Percentiles rank a stretch among this genome's conserved stretches.
Conservation (phyloP, 2,329 filamentous ascomycete species). For the Acephala macrosclerotiorum region DNA sequence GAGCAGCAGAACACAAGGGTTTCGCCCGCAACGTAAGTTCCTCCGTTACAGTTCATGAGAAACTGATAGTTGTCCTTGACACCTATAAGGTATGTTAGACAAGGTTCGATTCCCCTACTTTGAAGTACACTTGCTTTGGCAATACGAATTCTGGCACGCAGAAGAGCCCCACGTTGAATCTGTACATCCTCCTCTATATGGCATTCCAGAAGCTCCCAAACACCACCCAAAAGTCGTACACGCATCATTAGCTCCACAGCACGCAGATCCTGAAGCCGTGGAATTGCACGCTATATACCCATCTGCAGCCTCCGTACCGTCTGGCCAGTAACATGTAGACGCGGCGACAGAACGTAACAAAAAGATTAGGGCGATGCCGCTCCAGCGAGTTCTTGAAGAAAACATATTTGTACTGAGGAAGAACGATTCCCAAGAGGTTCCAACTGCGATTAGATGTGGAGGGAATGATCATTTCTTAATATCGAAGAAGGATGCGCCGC, state of each 20-base stretch:
- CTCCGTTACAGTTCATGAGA: constrained; percentile 2
- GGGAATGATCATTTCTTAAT: no score
- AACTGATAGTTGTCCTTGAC: constrained; percentile 3
- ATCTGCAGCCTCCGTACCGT: background rate
- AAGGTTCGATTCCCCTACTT: background rate
- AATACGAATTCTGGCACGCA: background rate
- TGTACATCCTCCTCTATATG: constrained; percentile 11
- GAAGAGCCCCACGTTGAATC: background rate
- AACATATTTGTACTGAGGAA: background rate
- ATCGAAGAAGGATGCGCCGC: no score
- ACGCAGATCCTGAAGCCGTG: background rate
- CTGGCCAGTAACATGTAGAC: background rate
- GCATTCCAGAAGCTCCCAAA: constrained; percentile 9
- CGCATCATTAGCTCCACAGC: background rate
- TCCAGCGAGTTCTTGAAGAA: background rate
- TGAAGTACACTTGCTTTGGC: background rate
- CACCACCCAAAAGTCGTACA: constrained; percentile 14
- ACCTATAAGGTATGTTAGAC: background rate
- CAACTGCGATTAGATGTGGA: no score
- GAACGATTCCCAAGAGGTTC: background rate
- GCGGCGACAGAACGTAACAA: background rate
- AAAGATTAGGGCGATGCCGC: constrained; percentile 5
- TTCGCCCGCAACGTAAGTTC: background rate
- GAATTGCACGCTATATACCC: constrained; percentile 6
- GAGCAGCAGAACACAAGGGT: constrained; percentile 4